phyloP scores from a whole-genome alignment of 805 yeast genomes.

The Millerozyma acaciae region DNA sequence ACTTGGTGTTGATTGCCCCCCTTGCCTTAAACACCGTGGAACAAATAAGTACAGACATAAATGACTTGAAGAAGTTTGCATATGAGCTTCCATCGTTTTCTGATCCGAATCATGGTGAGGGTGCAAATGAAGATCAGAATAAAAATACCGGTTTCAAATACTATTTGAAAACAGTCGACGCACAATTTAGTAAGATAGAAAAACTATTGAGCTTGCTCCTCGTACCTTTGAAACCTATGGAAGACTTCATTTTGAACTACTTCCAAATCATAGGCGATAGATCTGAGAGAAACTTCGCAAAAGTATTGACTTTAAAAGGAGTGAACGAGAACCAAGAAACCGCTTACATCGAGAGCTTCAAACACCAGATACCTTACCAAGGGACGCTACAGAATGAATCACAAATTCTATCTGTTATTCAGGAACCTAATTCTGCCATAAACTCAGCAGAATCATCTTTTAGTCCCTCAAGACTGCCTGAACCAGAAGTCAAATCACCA shows the following conservation, averaged over 20 bases:
- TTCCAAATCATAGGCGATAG: constrained; percentile 64
- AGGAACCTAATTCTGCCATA: constrained; percentile 15
- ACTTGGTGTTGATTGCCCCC: constrained; percentile 62
- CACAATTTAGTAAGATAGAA: constrained; percentile 46
- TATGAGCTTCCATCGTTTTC: constrained; percentile 38
- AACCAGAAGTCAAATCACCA: constrained; percentile 23
- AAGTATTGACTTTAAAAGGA: constrained; percentile 63
- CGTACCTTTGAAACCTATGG: constrained; percentile 58
- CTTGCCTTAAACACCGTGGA: constrained; percentile 67
- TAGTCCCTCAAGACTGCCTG: constrained; percentile 7
- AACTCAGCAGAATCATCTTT: too few species aligned
- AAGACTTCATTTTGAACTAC: constrained; percentile 61
- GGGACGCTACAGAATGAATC: constrained; percentile 25
- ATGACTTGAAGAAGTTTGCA: constrained; percentile 56
- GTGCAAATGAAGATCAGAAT: constrained; percentile 18
- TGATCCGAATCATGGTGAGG: constrained; percentile 31
- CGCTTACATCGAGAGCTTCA: constrained; percentile 35
- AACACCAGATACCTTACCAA: constrained; percentile 28
- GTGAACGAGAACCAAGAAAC: constrained; percentile 27
- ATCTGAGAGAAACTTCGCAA: constrained; percentile 57
- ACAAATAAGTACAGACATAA: constrained; percentile 73
- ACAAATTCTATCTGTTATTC: constrained; percentile 28
- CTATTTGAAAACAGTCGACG: constrained; percentile 41
- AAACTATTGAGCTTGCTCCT: constrained; percentile 64
- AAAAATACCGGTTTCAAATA: constrained; percentile 16